These are phyloP conservation scores for Osmanthus fragrans DNA, from an alignment of 257 asterid species.

Conservation along the genomic window DNA sequence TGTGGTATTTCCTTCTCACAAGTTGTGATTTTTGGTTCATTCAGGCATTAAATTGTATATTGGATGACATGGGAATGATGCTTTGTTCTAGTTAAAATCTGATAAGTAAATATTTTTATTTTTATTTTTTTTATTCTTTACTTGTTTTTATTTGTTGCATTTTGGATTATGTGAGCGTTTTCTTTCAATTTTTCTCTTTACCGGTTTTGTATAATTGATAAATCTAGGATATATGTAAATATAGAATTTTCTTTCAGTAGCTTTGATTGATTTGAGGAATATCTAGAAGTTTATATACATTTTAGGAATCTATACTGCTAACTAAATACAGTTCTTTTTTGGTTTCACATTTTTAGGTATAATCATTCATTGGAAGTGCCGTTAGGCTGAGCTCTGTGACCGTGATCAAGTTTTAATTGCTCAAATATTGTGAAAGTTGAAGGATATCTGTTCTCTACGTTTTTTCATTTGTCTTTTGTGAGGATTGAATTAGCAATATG, in stretches of 20 bases:
- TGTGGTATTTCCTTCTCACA: constrained; percentile 19
- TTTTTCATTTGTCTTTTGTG: constrained; percentile 23
- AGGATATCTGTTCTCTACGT: constrained; percentile 7
- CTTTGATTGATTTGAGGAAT: not conserved
- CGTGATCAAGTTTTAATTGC: not conserved
- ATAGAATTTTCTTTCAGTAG: not conserved
- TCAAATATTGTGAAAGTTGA: constrained; percentile 8
- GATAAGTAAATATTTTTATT: too few relatives aligned
- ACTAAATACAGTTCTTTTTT: constrained; percentile 8
- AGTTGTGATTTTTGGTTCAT: not conserved
- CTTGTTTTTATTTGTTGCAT: not conserved
- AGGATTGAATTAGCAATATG: constrained; percentile 32
- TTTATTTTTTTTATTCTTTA: too few relatives aligned
- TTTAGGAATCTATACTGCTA: not conserved
- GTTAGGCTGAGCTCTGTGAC: constrained; percentile 22
- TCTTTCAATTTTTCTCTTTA: not conserved
- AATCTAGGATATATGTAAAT: not conserved
- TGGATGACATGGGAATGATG: not conserved
- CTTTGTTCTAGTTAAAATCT: too few relatives aligned
- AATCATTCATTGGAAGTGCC: constrained; percentile 16
- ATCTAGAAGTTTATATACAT: not conserved
- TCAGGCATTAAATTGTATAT: not conserved
- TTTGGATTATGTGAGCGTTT: not conserved
- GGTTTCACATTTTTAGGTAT: constrained; percentile 31
- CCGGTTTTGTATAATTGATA: not conserved